Evolutionary conservation across 1,284 basidiomycete genomes (phyloP).

Genomic region (Tilletia indica): DNA sequence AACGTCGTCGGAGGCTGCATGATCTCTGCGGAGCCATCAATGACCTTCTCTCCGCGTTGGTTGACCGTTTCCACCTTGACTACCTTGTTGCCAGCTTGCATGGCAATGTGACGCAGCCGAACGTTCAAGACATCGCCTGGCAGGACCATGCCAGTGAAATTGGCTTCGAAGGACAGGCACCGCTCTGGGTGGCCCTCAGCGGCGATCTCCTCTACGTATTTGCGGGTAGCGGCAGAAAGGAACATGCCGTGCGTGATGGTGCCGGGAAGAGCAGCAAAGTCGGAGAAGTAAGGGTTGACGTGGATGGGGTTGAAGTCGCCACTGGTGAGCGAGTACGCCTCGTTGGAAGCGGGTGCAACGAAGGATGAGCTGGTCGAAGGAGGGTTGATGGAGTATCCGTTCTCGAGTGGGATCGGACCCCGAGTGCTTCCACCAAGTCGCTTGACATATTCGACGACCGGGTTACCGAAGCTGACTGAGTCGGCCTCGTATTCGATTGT

Average conservation of each 20-base stretch:
- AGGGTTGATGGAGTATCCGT: constrained; percentile 68
- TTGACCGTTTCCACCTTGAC: constrained; percentile 87
- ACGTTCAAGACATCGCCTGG: constrained; percentile 85
- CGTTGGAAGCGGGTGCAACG: constrained; percentile 71
- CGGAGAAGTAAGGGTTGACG: constrained; percentile 95
- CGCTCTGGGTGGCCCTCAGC: constrained; percentile 89
- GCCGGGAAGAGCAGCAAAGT: constrained; percentile 85
- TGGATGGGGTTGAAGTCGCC: constrained; percentile 98
- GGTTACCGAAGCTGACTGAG: constrained; percentile 66
- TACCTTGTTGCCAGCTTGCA: constrained; percentile 64
- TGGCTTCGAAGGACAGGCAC: constrained; percentile 47
- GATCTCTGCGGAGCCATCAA: constrained; percentile 88
- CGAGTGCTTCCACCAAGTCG: constrained; percentile 80
- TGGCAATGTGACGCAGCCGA: constrained; percentile 64
- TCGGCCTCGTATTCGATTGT: constrained; percentile 45
- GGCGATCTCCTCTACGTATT: constrained; percentile 87
- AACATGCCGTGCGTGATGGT: constrained; percentile 98
- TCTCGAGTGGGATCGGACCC: constrained; percentile 73
- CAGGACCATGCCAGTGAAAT: constrained; percentile 94
- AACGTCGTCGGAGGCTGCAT: constrained; percentile 80
- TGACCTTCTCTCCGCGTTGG: constrained; percentile 79
- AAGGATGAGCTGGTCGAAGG: constrained; percentile 37
- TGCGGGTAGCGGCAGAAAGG: constrained; percentile 89
- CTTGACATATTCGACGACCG: constrained; percentile 86
- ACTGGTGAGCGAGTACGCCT: constrained; percentile 91